These are phyloP conservation scores for Serendipita sp. DNA, from an alignment of 768 basidiomycete genomes.

Conservation along the genomic window DNA sequence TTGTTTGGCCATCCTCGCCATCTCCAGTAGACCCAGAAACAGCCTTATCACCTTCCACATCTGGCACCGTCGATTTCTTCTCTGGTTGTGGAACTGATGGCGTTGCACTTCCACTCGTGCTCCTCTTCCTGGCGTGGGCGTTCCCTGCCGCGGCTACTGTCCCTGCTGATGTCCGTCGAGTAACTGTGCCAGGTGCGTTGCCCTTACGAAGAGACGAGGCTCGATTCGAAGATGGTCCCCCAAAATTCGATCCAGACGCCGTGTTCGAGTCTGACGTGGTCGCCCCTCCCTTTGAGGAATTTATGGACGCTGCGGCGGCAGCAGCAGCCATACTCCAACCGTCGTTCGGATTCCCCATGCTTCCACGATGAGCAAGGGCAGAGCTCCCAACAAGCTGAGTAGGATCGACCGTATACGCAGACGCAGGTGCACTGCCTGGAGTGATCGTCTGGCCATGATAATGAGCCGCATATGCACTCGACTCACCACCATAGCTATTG, in stretches of 20 bases:
- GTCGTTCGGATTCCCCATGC: background rate
- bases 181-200: conserved; percentile 15
- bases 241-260: conserved; percentile 33
- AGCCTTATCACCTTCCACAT: conserved; percentile 15
- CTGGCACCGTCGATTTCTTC: background rate
- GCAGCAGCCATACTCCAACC: background rate
- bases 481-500: background rate
- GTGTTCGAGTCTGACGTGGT: conserved; percentile 9
- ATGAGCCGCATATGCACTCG: background rate
- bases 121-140: background rate
- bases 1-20: conserved; percentile 54
- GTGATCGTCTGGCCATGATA: background rate
- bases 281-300: background rate
- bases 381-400: conserved; percentile 48
- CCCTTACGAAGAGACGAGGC: conserved; percentile 42
- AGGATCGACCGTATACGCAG: conserved; percentile 46
- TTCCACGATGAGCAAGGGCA: background rate
- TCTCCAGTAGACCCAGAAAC: conserved; percentile 29
- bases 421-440: background rate
- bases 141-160: conserved; percentile 4
- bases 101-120: background rate
- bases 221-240: conserved; percentile 56
- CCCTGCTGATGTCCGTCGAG: conserved; percentile 14
- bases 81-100: background rate
- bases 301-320: background rate